These are phyloP conservation scores for Parmales sp. DNA, from an alignment of 108 stramenopile species.

Conservation along the genomic window DNA sequence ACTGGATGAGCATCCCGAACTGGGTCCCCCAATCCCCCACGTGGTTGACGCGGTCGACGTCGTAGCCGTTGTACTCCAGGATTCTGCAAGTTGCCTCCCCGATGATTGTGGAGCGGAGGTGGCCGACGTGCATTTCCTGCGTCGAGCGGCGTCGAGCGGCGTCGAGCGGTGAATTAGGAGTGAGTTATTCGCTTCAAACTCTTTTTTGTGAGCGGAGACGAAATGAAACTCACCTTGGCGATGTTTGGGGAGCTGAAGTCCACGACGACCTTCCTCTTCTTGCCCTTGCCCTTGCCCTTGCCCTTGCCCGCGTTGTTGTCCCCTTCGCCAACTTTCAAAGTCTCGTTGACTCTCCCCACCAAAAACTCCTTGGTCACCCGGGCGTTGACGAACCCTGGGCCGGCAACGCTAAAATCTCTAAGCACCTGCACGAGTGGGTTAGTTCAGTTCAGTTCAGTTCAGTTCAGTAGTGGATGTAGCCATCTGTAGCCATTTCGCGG, in stretches of 20 bases:
- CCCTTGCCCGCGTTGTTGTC: slow-evolving; percentile 27
- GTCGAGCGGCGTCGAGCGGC: too few relatives aligned
- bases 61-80: slow-evolving; percentile 80
- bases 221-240: too few relatives aligned
- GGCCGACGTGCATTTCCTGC: slow-evolving; percentile 99
- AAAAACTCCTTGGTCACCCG: slow-evolving; percentile 42
- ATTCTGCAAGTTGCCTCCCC: slow-evolving; percentile 93
- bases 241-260: slow-evolving; percentile 99
- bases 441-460: background rate
- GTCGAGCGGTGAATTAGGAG: too few relatives aligned
- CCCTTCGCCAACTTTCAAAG: too few relatives aligned
- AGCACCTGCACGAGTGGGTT: background rate
- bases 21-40: slow-evolving; percentile 99
- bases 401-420: slow-evolving; percentile 26
- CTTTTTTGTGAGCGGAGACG: too few relatives aligned
- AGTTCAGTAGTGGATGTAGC: background rate
- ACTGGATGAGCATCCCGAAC: slow-evolving; percentile 98
- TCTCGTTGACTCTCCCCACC: too few relatives aligned
- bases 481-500: background rate
- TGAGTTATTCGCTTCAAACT: too few relatives aligned
- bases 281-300: slow-evolving; percentile 26
- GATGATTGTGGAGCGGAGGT: slow-evolving; percentile 94
- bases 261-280: slow-evolving; percentile 60
- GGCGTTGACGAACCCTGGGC: slow-evolving; percentile 50
- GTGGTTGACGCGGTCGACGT: slow-evolving; percentile 87